Evolutionary conservation across 441 rosid genomes (phyloP).

Genomic region (Corymbia calophylla): DNA sequence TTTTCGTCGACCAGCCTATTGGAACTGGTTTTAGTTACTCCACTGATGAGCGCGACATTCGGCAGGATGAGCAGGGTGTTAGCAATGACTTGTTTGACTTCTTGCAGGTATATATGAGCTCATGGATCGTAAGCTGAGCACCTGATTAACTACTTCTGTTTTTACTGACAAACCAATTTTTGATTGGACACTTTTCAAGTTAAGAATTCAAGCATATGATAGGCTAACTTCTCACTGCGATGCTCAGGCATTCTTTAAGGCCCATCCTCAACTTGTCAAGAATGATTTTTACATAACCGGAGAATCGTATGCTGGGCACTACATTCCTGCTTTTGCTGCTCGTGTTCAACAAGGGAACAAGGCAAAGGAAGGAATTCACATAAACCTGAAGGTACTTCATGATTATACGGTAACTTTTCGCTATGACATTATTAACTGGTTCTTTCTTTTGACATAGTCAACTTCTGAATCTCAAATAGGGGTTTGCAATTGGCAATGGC

Average conservation of each 20-base stretch:
- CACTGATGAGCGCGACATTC: constrained; percentile 29
- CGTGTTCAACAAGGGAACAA: constrained; percentile 47
- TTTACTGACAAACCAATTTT: neutral
- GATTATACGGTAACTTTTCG: neutral
- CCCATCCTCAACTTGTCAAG: constrained; percentile 44
- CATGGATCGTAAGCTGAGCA: neutral
- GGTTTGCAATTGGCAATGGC: constrained; percentile 84
- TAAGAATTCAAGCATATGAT: neutral
- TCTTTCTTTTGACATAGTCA: neutral
- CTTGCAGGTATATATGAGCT: constrained; percentile 43
- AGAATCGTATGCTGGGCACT: constrained; percentile 90
- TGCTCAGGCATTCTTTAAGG: constrained; percentile 58
- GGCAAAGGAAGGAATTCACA: constrained; percentile 47
- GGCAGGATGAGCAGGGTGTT: constrained; percentile 55
- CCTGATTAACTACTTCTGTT: neutral
- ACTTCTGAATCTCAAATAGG: constrained; percentile 31
- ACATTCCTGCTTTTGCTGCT: constrained; percentile 74
- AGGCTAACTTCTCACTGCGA: neutral
- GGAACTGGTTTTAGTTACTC: constrained; percentile 78
- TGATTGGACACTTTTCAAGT: neutral
- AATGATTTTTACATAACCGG: constrained; percentile 79
- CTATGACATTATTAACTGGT: neutral
- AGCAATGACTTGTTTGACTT: constrained; percentile 67
- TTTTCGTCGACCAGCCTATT: constrained; percentile 63
- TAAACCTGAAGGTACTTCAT: constrained; percentile 60